Percentiles rank a stretch among this genome's conserved stretches.
Conservation (phyloP, 306 rosid genomes). For the Mimosa bimucronata region DNA sequence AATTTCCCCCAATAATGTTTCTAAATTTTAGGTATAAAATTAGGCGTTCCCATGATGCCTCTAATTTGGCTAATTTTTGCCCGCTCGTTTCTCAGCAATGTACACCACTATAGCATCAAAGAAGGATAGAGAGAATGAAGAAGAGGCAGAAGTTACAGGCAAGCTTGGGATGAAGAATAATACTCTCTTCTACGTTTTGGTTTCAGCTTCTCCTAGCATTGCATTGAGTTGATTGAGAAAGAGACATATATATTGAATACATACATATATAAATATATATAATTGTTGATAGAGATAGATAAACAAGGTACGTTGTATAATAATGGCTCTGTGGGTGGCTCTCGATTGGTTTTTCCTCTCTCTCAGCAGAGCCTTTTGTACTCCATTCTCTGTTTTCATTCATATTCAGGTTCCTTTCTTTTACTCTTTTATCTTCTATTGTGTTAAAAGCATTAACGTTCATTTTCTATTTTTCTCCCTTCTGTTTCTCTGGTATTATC, state of each 20-base stretch:
- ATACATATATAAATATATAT: background rate
- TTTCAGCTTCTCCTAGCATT: background rate
- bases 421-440: background rate
- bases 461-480: background rate
- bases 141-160: background rate
- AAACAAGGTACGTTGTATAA: background rate
- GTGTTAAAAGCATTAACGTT: background rate
- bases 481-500: background rate
- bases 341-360: slow-evolving; percentile 66
- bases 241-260: background rate
- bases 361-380: slow-evolving; percentile 57
- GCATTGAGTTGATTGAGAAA: background rate
- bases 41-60: background rate
- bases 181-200: background rate
- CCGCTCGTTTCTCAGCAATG: slow-evolving; percentile 11
- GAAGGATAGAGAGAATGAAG: background rate
- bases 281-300: background rate
- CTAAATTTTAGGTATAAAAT: background rate
- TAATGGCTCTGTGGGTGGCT: slow-evolving; percentile 63
- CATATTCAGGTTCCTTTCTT: slow-evolving; percentile 81
- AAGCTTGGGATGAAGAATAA: background rate
- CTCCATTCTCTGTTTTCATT: slow-evolving; percentile 68
- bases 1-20: background rate
- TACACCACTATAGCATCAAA: background rate
- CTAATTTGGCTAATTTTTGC: background rate